Conservation (phyloP, 768 basidiomycete species). For the Russula virescens region DNA sequence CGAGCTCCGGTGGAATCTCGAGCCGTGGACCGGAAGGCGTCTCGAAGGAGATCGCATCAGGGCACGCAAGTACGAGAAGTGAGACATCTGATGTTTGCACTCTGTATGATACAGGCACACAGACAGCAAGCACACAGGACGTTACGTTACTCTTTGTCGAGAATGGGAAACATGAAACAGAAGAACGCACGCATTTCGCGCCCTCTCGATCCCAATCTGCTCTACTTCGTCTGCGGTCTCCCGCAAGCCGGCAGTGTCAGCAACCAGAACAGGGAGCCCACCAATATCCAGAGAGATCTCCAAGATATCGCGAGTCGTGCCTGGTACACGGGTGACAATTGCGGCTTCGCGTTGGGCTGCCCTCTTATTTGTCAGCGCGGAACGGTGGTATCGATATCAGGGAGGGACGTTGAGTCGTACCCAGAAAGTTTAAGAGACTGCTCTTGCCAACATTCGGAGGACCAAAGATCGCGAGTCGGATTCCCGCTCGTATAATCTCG, state of each 20-base stretch:
- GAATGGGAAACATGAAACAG: background rate
- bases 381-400: background rate
- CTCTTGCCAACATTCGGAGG: constrained; percentile 96
- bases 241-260: constrained; percentile 84
- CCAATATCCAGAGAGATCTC: constrained; percentile 85
- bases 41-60: constrained; percentile 33
- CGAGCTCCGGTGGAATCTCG: constrained; percentile 43
- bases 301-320: constrained; percentile 85
- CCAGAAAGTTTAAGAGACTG: constrained; percentile 78
- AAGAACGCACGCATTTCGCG: constrained; percentile 52
- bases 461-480: constrained; percentile 83
- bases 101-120: constrained; percentile 33
- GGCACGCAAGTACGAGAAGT: constrained; percentile 76
- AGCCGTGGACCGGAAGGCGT: constrained; percentile 21
- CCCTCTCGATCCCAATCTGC: constrained; percentile 73
- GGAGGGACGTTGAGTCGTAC: constrained; percentile 32
- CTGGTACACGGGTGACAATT: constrained; percentile 82
- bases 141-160: background rate
- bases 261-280: constrained; percentile 72
- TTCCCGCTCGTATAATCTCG: constrained; percentile 77
- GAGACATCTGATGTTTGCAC: constrained; percentile 62
- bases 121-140: background rate
- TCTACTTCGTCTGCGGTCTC: constrained; percentile 67
- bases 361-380: background rate
- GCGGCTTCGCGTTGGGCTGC: constrained; percentile 82